These are phyloP conservation scores for Dioscorea zingiberensis DNA, from an alignment of 106 monocot species.

Conservation along the genomic window DNA sequence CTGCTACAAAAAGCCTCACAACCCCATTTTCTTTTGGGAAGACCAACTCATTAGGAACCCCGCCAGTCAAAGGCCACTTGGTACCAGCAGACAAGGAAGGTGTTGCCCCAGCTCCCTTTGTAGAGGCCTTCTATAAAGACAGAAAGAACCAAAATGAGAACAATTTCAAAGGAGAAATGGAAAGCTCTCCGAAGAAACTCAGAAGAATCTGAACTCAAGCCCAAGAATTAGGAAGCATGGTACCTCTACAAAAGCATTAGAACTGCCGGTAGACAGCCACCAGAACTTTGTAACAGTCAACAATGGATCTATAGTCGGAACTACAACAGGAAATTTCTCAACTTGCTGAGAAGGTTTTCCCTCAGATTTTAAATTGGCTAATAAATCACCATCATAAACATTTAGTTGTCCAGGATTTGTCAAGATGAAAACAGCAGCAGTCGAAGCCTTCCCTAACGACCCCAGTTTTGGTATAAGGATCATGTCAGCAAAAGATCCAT, in stretches of 20 bases:
- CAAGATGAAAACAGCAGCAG: slow-evolving; percentile 73
- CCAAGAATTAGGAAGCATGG: not conserved
- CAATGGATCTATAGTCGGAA: slow-evolving; percentile 73
- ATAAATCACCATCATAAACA: slow-evolving; percentile 70
- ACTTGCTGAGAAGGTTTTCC: slow-evolving; percentile 24
- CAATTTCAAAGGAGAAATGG: not conserved
- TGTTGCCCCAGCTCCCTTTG: slow-evolving; percentile 16
- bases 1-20: slow-evolving; percentile 75
- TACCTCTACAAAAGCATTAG: slow-evolving; percentile 57
- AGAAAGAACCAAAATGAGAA: slow-evolving; percentile 1
- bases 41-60: slow-evolving; percentile 50
- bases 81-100: slow-evolving; percentile 33
- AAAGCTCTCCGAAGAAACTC: not conserved
- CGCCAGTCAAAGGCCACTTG: slow-evolving; percentile 97
- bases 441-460: slow-evolving; percentile 31
- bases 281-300: slow-evolving; percentile 73
- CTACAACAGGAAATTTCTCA: slow-evolving; percentile 62
- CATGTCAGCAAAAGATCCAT: slow-evolving; percentile 98
- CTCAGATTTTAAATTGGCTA: slow-evolving; percentile 41
- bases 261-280: slow-evolving; percentile 22
- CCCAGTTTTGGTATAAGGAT: slow-evolving; percentile 70
- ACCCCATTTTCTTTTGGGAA: slow-evolving; percentile 26
- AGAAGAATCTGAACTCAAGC: not conserved
- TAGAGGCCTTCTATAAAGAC: slow-evolving; percentile 41
- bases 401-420: slow-evolving; percentile 88